Evolutionary conservation across 148 eudicot species (phyloP).

Genomic region (Camellia japonica): DNA sequence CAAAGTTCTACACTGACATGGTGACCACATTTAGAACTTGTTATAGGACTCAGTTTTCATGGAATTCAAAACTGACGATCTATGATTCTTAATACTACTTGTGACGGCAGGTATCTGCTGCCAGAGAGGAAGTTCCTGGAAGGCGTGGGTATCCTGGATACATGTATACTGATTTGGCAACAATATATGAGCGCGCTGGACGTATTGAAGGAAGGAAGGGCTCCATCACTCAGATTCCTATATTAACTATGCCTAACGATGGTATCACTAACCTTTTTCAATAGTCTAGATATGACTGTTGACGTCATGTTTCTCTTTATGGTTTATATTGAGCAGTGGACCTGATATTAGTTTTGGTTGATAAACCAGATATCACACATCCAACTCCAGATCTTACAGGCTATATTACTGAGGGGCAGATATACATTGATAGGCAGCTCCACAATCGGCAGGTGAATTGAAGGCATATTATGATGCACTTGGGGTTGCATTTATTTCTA

Average conservation of each 20-base stretch:
- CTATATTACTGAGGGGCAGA: slow-evolving; percentile 92
- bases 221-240: slow-evolving; percentile 83
- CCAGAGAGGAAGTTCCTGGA: slow-evolving; percentile 98
- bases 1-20: background rate
- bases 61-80: background rate
- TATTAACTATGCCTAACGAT: slow-evolving; percentile 91
- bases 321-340: background rate
- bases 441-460: slow-evolving; percentile 73
- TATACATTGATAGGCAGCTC: slow-evolving; percentile 85
- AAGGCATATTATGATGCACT: background rate
- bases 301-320: background rate
- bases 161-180: slow-evolving; percentile 96
- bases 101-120: slow-evolving; percentile 82
- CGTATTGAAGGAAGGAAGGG: slow-evolving; percentile 93
- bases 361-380: slow-evolving; percentile 75
- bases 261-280: slow-evolving; percentile 34
- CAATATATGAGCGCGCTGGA: slow-evolving; percentile 93
- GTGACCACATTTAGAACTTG: background rate
- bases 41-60: background rate
- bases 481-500: background rate
- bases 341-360: background rate
- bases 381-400: slow-evolving; percentile 98
- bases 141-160: slow-evolving; percentile 99
- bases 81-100: background rate
- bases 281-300: background rate